Evolutionary conservation across 306 rosid genomes (phyloP).

Genomic region (Gastrolobium villosum): DNA sequence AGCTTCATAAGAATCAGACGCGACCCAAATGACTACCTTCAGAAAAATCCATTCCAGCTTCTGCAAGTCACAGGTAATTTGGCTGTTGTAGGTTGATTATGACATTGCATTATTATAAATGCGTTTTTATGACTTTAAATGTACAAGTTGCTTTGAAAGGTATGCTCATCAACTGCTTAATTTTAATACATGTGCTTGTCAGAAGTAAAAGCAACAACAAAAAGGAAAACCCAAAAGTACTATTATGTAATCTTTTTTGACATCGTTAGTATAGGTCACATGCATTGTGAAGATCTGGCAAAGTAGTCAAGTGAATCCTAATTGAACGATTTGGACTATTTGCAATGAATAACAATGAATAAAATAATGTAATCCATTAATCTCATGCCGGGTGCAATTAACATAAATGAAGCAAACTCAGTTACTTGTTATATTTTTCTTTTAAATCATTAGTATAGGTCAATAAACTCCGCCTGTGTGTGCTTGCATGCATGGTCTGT

Average conservation of each 20-base stretch:
- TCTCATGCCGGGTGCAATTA: neutral
- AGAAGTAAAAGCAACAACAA: constrained; percentile 23
- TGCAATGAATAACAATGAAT: constrained; percentile 4
- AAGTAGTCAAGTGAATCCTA: constrained; percentile 15
- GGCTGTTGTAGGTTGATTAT: constrained; percentile 17
- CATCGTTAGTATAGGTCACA: constrained; percentile 1
- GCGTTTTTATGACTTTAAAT: constrained; percentile 33
- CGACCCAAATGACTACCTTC: constrained; percentile 85
- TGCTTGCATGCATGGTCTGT: too few relatives aligned
- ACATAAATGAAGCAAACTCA: neutral
- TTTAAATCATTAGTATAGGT: too few relatives aligned
- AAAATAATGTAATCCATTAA: neutral
- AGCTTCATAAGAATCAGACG: constrained; percentile 79
- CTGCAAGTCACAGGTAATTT: constrained; percentile 77
- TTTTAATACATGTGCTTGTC: constrained; percentile 35
- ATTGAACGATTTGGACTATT: constrained; percentile 22
- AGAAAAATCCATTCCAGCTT: constrained; percentile 81
- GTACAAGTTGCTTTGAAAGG: constrained; percentile 21
- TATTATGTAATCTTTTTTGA: constrained; percentile 6
- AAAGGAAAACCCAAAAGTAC: neutral
- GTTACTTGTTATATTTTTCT: neutral
- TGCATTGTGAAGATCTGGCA: neutral
- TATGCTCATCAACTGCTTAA: constrained; percentile 14
- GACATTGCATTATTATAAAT: constrained; percentile 27
- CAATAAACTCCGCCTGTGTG: too few relatives aligned